phyloP scores from a whole-genome alignment of 2,329 filamentous ascomycete genomes.

The Colletotrichum sp. region DNA sequence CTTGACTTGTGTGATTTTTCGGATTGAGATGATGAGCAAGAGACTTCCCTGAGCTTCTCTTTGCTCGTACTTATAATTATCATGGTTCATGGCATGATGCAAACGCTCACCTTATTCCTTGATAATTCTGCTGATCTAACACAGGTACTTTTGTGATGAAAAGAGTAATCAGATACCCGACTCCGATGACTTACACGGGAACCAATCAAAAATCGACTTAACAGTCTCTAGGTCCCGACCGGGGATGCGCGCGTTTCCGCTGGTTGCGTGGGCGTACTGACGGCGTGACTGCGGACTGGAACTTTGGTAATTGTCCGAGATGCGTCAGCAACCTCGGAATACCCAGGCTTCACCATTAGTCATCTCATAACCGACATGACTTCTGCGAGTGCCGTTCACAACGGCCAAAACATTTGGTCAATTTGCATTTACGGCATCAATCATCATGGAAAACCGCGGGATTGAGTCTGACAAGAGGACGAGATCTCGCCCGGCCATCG shows the following conservation, averaged over 20 bases:
- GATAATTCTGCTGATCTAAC: not conserved
- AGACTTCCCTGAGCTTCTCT: not conserved
- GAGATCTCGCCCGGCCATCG: conserved; percentile 22
- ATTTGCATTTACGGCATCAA: not conserved
- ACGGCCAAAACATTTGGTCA: not conserved
- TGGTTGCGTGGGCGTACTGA: not conserved
- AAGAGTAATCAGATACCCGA: not conserved
- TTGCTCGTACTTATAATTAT: not conserved
- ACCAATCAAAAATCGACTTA: not conserved
- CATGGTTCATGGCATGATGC: not conserved
- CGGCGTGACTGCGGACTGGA: not conserved
- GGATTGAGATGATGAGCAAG: not conserved
- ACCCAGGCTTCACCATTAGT: not conserved
- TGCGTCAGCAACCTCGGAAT: not conserved
- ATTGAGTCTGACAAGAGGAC: not conserved
- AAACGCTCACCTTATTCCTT: not conserved
- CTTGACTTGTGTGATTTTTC: not conserved
- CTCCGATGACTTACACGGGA: not conserved
- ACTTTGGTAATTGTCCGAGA: not conserved
- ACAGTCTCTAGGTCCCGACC: not conserved
- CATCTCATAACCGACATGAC: not conserved
- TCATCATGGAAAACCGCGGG: conserved; percentile 21
- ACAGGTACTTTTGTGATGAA: not conserved
- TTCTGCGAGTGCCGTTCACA: not conserved
- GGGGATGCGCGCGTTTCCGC: conserved; percentile 27